Base-by-base conservation (phyloP, 2,329 filamentous ascomycete genomes). In the Cladophialophora bantiana region DNA sequence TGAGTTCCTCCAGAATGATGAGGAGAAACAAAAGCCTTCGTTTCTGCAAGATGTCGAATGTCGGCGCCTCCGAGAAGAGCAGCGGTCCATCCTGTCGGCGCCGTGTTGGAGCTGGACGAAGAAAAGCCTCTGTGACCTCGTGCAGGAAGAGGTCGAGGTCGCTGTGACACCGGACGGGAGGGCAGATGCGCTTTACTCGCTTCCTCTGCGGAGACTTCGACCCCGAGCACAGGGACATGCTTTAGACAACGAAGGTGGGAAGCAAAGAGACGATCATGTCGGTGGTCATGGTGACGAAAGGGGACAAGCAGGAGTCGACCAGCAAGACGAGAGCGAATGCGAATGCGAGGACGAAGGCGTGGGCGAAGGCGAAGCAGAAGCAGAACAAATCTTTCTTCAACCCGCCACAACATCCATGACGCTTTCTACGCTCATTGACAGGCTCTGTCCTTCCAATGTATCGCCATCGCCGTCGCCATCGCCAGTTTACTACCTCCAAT, bases 401-500 rank as follows among this genome's bases (percentile, higher is more conserved):
- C 71, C 71, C 1, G 70, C 71, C 34, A 67, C 66, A 1, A 52
- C 59, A 5, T 40, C 59, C 20, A 71, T 73, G 71, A 67, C 64
- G 0, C 45, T 73, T 1, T 64, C 69, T 15, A 59, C 59, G 2
- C 67, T 73, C 15, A 59, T 73, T 7, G 57, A 68, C 12, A 64
- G 67, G 35, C 62, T 73, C 7, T 54, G 62, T 52, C 34, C 56
- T 18, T n/a, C 56, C 3, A 26, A 26, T 5, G 1, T 15, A 38
- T 18, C 52, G 38, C n/a, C 48, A 15, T 15, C 60, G 4, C 48
- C 12, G 53, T 38, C 59, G 3, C 3, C 59, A 35, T 38, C 42
- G 4, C 69, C 69, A 50, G 61, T 72, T 20, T 69, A 70, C 67
- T 73, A 73, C 55, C 72, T 73, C 9, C 72, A 73, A 56, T 73